These are phyloP conservation scores for Aspergillus felis DNA, from an alignment of 2,329 filamentous ascomycete species.

Conservation along the genomic window DNA sequence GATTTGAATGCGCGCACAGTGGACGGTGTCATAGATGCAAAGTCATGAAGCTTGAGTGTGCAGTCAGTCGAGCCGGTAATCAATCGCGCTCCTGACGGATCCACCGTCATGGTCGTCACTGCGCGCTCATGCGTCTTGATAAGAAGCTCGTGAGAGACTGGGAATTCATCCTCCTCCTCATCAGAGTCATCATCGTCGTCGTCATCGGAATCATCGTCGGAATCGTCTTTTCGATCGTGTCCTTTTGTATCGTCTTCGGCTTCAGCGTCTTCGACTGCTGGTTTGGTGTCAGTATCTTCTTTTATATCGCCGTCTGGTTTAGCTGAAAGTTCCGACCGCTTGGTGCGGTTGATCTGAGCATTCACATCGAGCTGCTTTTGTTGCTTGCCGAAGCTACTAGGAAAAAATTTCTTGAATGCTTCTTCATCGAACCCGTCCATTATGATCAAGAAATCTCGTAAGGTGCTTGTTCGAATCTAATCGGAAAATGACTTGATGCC, in stretches of 20 bases:
- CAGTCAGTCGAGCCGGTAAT: constrained; percentile 91
- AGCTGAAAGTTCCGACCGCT: constrained; percentile 51
- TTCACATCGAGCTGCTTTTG: constrained; percentile 68
- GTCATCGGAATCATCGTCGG: constrained; percentile 41
- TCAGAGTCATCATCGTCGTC: constrained; percentile 49
- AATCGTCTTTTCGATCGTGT: constrained; percentile 3
- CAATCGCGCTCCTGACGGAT: constrained; percentile 78
- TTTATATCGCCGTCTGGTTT: constrained; percentile 23
- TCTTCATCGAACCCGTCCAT: constrained; percentile 47
- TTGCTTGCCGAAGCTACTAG: constrained; percentile 80
- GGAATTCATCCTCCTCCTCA: constrained; percentile 77
- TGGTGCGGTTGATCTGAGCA: constrained; percentile 76
- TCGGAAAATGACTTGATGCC: constrained; percentile 4
- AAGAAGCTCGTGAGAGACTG: constrained; percentile 86
- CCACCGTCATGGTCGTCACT: constrained; percentile 77
- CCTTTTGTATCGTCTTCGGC: constrained; percentile 27
- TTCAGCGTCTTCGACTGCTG: constrained; percentile 14
- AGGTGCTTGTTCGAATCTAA: background rate
- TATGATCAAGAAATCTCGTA: constrained; percentile 1
- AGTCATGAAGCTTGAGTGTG: constrained; percentile 88
- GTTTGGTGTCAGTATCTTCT: constrained; percentile 19
- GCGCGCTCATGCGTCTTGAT: constrained; percentile 89
- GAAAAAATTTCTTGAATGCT: constrained; percentile 60
- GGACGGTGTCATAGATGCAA: constrained; percentile 90
- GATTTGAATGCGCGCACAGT: constrained; percentile 92